Conservation (phyloP, 805 yeast species). For the Teunomyces funiuensis region DNA sequence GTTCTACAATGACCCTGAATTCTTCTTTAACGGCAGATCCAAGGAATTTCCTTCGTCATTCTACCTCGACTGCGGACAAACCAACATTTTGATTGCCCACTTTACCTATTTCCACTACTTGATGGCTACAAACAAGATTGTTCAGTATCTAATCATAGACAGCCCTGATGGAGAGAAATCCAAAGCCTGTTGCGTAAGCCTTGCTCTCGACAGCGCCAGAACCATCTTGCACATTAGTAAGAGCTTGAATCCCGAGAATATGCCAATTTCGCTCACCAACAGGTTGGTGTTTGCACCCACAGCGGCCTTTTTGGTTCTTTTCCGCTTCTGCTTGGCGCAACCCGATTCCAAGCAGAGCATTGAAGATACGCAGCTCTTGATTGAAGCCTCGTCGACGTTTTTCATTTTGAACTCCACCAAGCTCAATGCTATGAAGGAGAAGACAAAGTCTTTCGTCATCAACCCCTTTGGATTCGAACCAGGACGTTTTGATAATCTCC, state of each 20-base stretch:
- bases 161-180: conserved; percentile 11
- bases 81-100: conserved; percentile 16
- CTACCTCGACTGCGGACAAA: not conserved
- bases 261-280: conserved; percentile 20
- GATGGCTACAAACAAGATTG: conserved; percentile 27
- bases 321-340: conserved; percentile 20
- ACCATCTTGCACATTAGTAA: conserved; percentile 20
- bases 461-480: conserved; percentile 2
- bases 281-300: conserved; percentile 34
- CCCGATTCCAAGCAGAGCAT: conserved; percentile 24
- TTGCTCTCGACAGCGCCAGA: conserved; percentile 30
- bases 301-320: conserved; percentile 24
- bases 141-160: no score
- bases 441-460: not conserved
- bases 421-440: not conserved
- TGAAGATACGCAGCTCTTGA: conserved; percentile 29
- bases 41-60: not conserved
- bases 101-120: conserved; percentile 26
- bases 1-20: conserved; percentile 10
- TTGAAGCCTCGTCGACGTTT: conserved; percentile 20
- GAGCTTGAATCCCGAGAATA: conserved; percentile 9
- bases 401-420: conserved; percentile 8
- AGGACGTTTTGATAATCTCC: conserved; percentile 1
- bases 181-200: conserved; percentile 13
- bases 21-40: not conserved